Percentiles rank a stretch among this genome's conserved stretches.
Conservation (phyloP, 805 yeast species). For the Clavispora carvajalis region DNA sequence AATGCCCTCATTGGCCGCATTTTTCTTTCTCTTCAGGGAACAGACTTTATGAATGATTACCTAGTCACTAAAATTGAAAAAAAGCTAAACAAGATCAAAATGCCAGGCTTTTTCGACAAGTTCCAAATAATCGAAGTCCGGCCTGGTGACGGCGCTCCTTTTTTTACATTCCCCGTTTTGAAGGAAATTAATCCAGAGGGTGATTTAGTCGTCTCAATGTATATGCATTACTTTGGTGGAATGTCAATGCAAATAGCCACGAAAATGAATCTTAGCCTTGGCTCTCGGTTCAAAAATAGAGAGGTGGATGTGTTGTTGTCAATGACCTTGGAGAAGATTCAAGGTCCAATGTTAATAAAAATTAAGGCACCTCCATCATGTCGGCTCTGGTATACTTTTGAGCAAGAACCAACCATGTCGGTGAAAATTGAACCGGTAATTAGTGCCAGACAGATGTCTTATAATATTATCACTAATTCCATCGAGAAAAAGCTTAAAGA, state of each 20-base stretch:
- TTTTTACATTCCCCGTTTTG: conserved; percentile 66
- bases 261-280: conserved; percentile 68
- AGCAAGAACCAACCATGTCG: conserved; percentile 68
- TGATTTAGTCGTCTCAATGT: conserved; percentile 52
- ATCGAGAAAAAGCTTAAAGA: conserved; percentile 76
- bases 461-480: conserved; percentile 71
- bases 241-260: conserved; percentile 75
- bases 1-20: conserved; percentile 83
- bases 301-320: conserved; percentile 73
- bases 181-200: conserved; percentile 78
- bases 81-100: conserved; percentile 72
- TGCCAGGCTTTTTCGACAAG: conserved; percentile 84
- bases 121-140: conserved; percentile 66
- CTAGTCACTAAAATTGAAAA: conserved; percentile 58
- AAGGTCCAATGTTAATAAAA: conserved; percentile 66
- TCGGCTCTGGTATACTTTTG: conserved; percentile 88
- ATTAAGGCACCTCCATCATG: conserved; percentile 89
- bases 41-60: conserved; percentile 56
- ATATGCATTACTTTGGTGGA: conserved; percentile 70
- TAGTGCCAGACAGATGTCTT: conserved; percentile 75
- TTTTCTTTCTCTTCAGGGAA: conserved; percentile 70
- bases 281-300: conserved; percentile 66
- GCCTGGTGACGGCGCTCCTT: conserved; percentile 79
- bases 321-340: conserved; percentile 59
- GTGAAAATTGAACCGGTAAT: conserved; percentile 86